Base-by-base conservation (phyloP, 106 monocot species). In the Vanilla planifolia region DNA sequence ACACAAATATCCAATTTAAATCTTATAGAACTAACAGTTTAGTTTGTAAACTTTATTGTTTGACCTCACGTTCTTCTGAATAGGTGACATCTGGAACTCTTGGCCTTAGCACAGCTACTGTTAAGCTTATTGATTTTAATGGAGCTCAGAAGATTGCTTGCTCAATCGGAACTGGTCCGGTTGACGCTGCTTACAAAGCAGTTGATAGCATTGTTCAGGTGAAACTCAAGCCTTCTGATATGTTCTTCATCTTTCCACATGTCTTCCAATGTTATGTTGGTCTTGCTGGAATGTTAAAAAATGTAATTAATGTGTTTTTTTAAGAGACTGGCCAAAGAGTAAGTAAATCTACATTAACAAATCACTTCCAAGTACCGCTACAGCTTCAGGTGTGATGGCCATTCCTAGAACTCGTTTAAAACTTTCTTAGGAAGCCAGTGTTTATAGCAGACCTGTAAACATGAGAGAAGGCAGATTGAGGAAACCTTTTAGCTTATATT, bases 131-230 rank as follows among this genome's bases (percentile, higher is more conserved):
- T 62, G 67, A 43, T 66, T 62, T 64, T 33, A 84, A 86, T 44
- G 78, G 84, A 25, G 81, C 59, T 60, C 81, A 90, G 69, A 86
- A 64, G 70, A 61, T 90, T 68, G 84, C 71, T 28, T 90, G 90
- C 66, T 80, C 80, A 48, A 53, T 84, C 28, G 95, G 95, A 43
- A 84, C 83, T 24, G 95, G 90, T 23, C 90, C 95, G 17, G 86
- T 90, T 29, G 84, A 96, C 72, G 95, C 90, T 48, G 90, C 86
- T 63, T 96, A 90, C 64, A 81, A 90, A 68, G 90, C 95, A 50
- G 53, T 96, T 72, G 86, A 96, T 64, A 63, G 66, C 65, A 90
- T 96, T 60, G 86, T 95, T 32, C 69, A 89, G 89, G 94, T 86
- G 44, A 55, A 41, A 13, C 7, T 35, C 2, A 11, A 43, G 25